Evolutionary conservation across 129 eudicot species (phyloP), one percentile per base, ranked within the genome.

Genomic region (Helianthus tuberosus): DNA sequence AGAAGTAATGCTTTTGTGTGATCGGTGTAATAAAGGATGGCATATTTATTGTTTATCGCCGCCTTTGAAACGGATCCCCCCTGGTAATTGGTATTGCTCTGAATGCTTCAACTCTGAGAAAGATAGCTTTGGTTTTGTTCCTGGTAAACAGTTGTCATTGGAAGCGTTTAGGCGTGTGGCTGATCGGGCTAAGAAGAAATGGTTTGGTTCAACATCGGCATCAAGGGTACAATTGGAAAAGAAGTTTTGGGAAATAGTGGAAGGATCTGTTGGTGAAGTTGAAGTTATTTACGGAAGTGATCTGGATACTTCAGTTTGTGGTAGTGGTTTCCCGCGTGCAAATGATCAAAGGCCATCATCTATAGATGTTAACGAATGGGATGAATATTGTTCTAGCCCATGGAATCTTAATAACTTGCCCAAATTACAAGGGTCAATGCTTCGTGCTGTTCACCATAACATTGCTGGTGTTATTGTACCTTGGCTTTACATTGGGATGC

Each of bases 401-500:
- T 95, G 99, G 99, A 95, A 95, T 84, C 96, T 95, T 72, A 95
- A 95, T 82, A 95, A 95, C 82, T 77, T 95, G 79, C 99, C 99
- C 49, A 95, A 88, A 80, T 79, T 95, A 75, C 96, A 76, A 78
- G 99, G 99, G 64, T 95, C 99, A 5, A 86, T 95, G 90, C 99
- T 95, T 73, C 91, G 84, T 49, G 85, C 97, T 32, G 97, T 95
- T 59, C 96, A 91, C 84, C 93, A 95, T 73, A 89, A 82, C 64
- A 91, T 95, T 85, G 96, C 99, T 72, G 99, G 99, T 16, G 99
- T 95, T 66, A 95, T 95, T 97, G 99, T 95, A 27, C 99, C 99
- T n/a, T 95, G 99, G 99, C 89, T 95, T 39, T 95, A 95, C 71
- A 80, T 95, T 71, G 99, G 99, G 80, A 95, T 95, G 99, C 89